Percentiles rank a stretch among this genome's conserved stretches.
These are phyloP conservation scores for Tetradesmus obliquus DNA, from an alignment of 139 green algal genomes.

Conservation along the genomic window DNA sequence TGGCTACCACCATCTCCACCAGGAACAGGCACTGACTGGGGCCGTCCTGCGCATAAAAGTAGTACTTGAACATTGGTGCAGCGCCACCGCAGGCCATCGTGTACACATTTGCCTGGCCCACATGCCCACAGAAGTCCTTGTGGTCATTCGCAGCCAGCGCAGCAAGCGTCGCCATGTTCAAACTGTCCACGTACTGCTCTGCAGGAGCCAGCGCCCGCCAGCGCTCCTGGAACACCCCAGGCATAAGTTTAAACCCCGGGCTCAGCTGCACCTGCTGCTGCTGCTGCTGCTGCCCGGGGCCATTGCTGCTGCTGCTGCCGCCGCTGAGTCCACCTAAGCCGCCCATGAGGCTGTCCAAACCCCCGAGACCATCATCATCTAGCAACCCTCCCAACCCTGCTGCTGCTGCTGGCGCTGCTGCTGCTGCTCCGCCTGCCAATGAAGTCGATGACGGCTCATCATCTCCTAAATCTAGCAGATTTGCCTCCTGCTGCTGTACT, in stretches of 20 bases:
- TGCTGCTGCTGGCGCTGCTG: conserved; percentile 7
- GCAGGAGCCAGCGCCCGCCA: conserved; percentile 70
- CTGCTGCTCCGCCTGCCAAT: conserved; percentile 3
- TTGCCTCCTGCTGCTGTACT: conserved; percentile 53
- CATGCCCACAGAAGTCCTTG: conserved; percentile 73
- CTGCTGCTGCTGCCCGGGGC: conserved; percentile 24
- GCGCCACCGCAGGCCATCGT: conserved; percentile 84
- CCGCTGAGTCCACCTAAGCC: conserved; percentile 47
- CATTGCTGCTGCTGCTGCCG: conserved; percentile 20
- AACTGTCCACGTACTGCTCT: conserved; percentile 46
- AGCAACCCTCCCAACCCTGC: neutral
- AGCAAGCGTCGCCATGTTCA: conserved; percentile 57
- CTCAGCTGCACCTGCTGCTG: conserved; percentile 20
- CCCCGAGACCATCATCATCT: neutral
- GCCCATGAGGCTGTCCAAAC: conserved; percentile 1
- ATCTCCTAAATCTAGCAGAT: conserved; percentile 45
- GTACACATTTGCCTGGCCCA: conserved; percentile 68
- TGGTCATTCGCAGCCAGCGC: conserved; percentile 67
- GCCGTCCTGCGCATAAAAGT: conserved; percentile 81
- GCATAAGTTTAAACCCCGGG: conserved; percentile 51
- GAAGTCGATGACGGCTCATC: neutral
- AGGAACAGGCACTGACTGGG: conserved; percentile 64
- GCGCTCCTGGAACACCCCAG: conserved; percentile 75
- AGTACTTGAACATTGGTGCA: conserved; percentile 79
- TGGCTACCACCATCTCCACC: conserved; percentile 75